Percentiles rank a stretch among this genome's conserved stretches.
These are phyloP conservation scores for Acanthamoeba sp. DNA, from an alignment of 208 protist genomes.

Conservation along the genomic window DNA sequence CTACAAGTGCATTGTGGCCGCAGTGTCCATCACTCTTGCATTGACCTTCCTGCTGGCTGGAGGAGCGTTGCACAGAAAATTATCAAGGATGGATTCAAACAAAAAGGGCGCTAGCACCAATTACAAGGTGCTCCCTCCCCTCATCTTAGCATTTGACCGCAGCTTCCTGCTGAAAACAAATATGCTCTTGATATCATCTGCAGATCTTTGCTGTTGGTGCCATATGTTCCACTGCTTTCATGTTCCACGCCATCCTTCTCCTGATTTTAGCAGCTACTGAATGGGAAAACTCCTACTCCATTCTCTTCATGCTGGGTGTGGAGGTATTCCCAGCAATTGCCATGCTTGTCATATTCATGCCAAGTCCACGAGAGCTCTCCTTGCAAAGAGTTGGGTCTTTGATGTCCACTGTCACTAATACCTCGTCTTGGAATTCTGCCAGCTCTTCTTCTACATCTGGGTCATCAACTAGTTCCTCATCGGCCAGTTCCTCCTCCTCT, in stretches of 20 bases:
- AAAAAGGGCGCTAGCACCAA: neutral
- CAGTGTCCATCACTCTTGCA: neutral
- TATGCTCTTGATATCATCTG: too few relatives aligned
- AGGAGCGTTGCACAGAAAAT: neutral
- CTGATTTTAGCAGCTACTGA: neutral
- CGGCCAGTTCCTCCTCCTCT: too few relatives aligned
- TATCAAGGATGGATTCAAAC: neutral
- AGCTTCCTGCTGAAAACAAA: too few relatives aligned
- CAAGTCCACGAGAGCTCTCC: neutral
- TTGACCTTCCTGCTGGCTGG: neutral
- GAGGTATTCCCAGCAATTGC: neutral
- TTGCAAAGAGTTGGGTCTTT: too few relatives aligned
- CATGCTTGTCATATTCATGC: neutral
- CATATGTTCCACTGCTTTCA: neutral
- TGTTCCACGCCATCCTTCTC: neutral
- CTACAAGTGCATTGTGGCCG: neutral
- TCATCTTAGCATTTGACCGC: too few relatives aligned
- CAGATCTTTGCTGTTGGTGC: neutral
- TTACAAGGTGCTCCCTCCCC: neutral
- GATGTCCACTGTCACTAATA: too few relatives aligned
- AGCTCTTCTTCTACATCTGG: too few relatives aligned
- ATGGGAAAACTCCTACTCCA: neutral
- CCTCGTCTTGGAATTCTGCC: too few relatives aligned
- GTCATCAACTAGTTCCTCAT: too few relatives aligned
- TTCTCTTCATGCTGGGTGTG: neutral